Evolutionary conservation across 2,329 filamentous ascomycete genomes (phyloP).

Genomic region (Colletotrichum endophyticum): DNA sequence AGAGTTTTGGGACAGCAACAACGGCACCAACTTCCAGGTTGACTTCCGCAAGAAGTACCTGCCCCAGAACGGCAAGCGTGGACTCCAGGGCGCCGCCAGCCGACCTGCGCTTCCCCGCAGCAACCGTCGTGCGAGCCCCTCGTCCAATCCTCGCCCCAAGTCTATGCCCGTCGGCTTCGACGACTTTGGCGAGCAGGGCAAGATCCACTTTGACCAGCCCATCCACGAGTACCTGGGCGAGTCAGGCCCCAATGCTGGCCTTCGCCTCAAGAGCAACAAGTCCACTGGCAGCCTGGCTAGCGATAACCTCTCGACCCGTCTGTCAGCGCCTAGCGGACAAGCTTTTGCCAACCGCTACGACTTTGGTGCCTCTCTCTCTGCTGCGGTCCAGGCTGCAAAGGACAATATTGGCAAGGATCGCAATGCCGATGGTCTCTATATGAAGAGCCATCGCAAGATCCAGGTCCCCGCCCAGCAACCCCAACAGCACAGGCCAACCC

Average conservation of each 20-base stretch:
- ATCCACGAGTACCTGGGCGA: slow-evolving; percentile 70
- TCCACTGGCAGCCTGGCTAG: slow-evolving; percentile 68
- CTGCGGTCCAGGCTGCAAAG: slow-evolving; percentile 79
- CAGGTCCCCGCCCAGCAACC: slow-evolving; percentile 23
- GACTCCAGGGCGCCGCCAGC: slow-evolving; percentile 53
- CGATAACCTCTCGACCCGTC: slow-evolving; percentile 59
- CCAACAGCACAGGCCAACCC: slow-evolving; percentile 11
- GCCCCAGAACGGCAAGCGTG: slow-evolving; percentile 62
- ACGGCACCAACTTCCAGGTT: slow-evolving; percentile 85
- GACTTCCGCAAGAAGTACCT: slow-evolving; percentile 86
- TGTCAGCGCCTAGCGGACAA: slow-evolving; percentile 65
- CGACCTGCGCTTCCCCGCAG: slow-evolving; percentile 69
- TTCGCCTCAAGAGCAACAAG: slow-evolving; percentile 75
- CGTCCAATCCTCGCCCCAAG: slow-evolving; percentile 51
- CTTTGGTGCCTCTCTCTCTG: slow-evolving; percentile 88
- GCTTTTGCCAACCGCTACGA: slow-evolving; percentile 95
- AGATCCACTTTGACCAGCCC: slow-evolving; percentile 63
- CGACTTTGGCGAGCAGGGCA: slow-evolving; percentile 71
- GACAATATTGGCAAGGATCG: slow-evolving; percentile 60
- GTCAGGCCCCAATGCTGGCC: slow-evolving; percentile 52
- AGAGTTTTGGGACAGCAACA: slow-evolving; percentile 97
- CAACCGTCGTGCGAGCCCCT: slow-evolving; percentile 55
- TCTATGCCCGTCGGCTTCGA: slow-evolving; percentile 67
- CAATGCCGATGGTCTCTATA: slow-evolving; percentile 58
- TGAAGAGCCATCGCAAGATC: slow-evolving; percentile 54